Base-by-base conservation (phyloP, 352 stramenopile species). In the Phytopythium cucurbitacearum region DNA sequence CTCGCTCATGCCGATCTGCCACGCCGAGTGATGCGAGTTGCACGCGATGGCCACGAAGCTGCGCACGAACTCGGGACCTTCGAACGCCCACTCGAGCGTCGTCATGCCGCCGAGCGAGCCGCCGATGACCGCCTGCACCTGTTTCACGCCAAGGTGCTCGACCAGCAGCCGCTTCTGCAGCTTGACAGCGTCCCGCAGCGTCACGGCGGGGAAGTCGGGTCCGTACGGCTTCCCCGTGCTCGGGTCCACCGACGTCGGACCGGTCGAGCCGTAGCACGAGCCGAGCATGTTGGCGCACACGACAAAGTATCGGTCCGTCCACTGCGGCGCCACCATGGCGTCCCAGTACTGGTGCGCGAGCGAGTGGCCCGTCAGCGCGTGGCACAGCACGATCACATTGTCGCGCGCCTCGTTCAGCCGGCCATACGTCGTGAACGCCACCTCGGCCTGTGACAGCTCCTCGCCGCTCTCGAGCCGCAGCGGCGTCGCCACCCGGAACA, bases 51-150 rank as follows among this genome's bases (percentile, higher is more conserved):
- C 75, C 46, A 98, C 71, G 39, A 97, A 83, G n/a, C 80, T 93
- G 50, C 85, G 63, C 13, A 98, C 88, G 50, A 89, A 96, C 5
- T 80, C 72, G 5, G 65, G 53, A 2, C 80, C 92, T 42, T 97
- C 67, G 43, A 97, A 95, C 9, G 80, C 91, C 89, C 95, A 98
- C 68, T 99, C 96, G 48, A 99, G 88, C n/a, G 90, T 82, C 69
- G 98, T 94, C 96, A 99, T 99, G 32, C 95, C 96, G 33, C 96
- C 96, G 62, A 98, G 87, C n/a, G 87, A 98, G 13, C 95, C 96
- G 35, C 96, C 96, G 57, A 99, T 89, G 3, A 99, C 96, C 12
- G 75, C 66, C n/a, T 69, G 64, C 40, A 98, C 76, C 40, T 89
- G 86, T 32, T 71, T 69, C 15, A 98, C 85, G 15, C 82, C 75